Conservation (phyloP, 2,329 filamentous ascomycete genomes). For the Colletotrichum cereale region DNA sequence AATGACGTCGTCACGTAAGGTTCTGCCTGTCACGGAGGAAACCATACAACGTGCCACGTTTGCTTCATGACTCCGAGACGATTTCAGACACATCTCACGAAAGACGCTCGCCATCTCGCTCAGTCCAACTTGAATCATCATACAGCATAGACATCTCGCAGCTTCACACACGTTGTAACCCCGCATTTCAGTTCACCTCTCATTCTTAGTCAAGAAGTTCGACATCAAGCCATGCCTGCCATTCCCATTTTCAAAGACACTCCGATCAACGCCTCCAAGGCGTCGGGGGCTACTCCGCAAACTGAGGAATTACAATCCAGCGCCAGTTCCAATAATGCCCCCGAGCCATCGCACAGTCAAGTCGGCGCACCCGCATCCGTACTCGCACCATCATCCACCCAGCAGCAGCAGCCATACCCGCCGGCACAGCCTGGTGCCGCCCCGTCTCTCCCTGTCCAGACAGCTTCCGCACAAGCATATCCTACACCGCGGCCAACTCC, state of each 20-base stretch:
- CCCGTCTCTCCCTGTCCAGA: conserved; percentile 59
- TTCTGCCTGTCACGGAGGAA: conserved; percentile 38
- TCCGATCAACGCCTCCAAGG: conserved; percentile 69
- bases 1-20: conserved; percentile 41
- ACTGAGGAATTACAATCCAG: conserved; percentile 47
- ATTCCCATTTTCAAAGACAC: conserved; percentile 70
- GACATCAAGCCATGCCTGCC: conserved; percentile 62
- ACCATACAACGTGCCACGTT: conserved; percentile 37
- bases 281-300: conserved; percentile 61
- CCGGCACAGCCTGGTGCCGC: conserved; percentile 61
- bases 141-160: conserved; percentile 9
- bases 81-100: conserved; percentile 28
- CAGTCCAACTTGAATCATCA: neutral
- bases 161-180: neutral
- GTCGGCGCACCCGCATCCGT: conserved; percentile 29
- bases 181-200: conserved; percentile 24
- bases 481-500: conserved; percentile 57
- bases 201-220: conserved; percentile 14
- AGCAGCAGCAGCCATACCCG: conserved; percentile 50
- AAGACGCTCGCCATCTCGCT: conserved; percentile 10
- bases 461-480: conserved; percentile 52
- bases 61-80: conserved; percentile 37
- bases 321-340: conserved; percentile 7
- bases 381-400: conserved; percentile 41
- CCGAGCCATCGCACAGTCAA: conserved; percentile 43